These are phyloP conservation scores for Cercospora brassicicola DNA, from an alignment of 2,329 filamentous ascomycete species.

Conservation along the genomic window DNA sequence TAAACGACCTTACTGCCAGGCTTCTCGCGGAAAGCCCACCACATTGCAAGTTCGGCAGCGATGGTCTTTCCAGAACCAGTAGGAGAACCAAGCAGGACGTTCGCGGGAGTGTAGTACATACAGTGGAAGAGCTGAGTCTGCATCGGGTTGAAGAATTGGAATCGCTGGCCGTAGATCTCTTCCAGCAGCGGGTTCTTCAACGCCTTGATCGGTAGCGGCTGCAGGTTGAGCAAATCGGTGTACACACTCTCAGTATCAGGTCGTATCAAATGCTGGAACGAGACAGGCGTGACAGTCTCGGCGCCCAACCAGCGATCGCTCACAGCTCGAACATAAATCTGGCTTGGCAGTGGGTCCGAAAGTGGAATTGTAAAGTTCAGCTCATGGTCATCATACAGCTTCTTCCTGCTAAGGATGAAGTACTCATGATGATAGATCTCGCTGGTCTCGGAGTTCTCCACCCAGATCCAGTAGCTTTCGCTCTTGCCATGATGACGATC, in stretches of 20 bases:
- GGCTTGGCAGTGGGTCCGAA: slow-evolving; percentile 85
- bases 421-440: slow-evolving; percentile 98
- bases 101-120: slow-evolving; percentile 86
- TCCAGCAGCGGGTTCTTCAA: slow-evolving; percentile 85
- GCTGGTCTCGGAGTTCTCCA: slow-evolving; percentile 95
- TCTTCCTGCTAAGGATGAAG: slow-evolving; percentile 86
- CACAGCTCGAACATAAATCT: slow-evolving; percentile 92
- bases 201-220: slow-evolving; percentile 82
- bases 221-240: slow-evolving; percentile 87
- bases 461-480: slow-evolving; percentile 98
- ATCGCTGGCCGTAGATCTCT: slow-evolving; percentile 82
- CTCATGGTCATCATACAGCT: slow-evolving; percentile 94
- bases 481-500: slow-evolving; percentile 90
- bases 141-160: slow-evolving; percentile 99
- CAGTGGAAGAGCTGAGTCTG: slow-evolving; percentile 98
- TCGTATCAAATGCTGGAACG: slow-evolving; percentile 95
- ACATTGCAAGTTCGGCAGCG: slow-evolving; percentile 94
- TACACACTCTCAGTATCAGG: slow-evolving; percentile 98
- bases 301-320: slow-evolving; percentile 96
- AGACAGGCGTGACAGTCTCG: slow-evolving; percentile 91
- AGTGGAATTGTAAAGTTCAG: slow-evolving; percentile 96
- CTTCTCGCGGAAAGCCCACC: slow-evolving; percentile 95
- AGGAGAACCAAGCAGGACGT: slow-evolving; percentile 90
- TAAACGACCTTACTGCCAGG: slow-evolving; percentile 98
- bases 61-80: slow-evolving; percentile 98